These are phyloP conservation scores for Dujonia santamariae DNA, from an alignment of 1,139 yeast genomes.

Conservation along the genomic window DNA sequence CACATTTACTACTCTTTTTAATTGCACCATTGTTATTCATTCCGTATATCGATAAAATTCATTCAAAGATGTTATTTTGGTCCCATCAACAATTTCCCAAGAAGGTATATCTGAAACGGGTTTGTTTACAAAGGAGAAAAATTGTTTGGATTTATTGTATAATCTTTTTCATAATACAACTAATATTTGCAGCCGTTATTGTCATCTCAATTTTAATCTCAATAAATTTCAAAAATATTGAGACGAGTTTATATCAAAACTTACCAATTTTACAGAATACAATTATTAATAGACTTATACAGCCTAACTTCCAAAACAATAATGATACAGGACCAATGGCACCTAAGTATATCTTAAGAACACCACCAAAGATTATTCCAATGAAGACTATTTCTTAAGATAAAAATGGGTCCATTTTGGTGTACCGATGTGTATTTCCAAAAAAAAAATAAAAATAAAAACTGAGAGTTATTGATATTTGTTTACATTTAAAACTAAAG, in stretches of 20 bases:
- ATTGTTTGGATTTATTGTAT: slow-evolving; percentile 16
- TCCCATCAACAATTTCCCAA: slow-evolving; percentile 24
- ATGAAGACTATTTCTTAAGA: slow-evolving; percentile 8
- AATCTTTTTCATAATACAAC: slow-evolving; percentile 19
- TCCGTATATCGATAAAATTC: slow-evolving; percentile 54
- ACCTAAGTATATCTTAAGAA: slow-evolving; percentile 18
- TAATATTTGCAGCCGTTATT: slow-evolving; percentile 17
- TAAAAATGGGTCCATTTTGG: too few relatives aligned
- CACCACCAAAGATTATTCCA: slow-evolving; percentile 14
- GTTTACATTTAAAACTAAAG: background rate
- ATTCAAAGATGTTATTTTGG: slow-evolving; percentile 38
- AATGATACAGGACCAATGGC: slow-evolving; percentile 58
- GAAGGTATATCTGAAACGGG: slow-evolving; percentile 20
- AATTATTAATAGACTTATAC: slow-evolving; percentile 40
- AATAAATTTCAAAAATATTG: slow-evolving; percentile 17
- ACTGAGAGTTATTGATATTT: background rate
- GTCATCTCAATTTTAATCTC: slow-evolving; percentile 21
- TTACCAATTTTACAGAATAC: slow-evolving; percentile 11
- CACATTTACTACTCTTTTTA: slow-evolving; percentile 58
- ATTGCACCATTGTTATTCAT: slow-evolving; percentile 63
- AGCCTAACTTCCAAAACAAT: slow-evolving; percentile 54
- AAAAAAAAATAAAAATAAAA: too few relatives aligned
- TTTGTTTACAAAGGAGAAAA: slow-evolving; percentile 16
- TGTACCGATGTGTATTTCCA: too few relatives aligned
- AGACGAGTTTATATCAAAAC: slow-evolving; percentile 9